phyloP scores from a whole-genome alignment of 2,329 filamentous ascomycete species.

The Clarireedia paspali region DNA sequence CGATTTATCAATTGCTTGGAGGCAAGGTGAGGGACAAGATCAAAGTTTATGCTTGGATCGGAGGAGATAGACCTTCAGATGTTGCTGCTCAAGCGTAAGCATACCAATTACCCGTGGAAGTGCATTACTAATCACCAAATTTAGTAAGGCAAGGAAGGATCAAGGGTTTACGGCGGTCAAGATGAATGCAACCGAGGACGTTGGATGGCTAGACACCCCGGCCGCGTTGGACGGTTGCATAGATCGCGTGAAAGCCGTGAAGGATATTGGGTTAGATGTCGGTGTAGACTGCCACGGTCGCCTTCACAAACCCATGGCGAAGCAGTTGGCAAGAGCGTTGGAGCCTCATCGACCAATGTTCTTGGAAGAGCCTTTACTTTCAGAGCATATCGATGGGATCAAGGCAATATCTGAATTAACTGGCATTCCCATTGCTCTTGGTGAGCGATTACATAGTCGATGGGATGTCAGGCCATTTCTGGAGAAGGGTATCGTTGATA shows the following conservation, averaged over 20 bases:
- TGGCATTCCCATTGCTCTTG: slow-evolving; percentile 60
- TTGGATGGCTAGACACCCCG: slow-evolving; percentile 71
- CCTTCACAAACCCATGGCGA: slow-evolving; percentile 73
- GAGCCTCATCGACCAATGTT: slow-evolving; percentile 66
- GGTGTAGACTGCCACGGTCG: slow-evolving; percentile 74
- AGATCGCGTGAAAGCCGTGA: slow-evolving; percentile 61
- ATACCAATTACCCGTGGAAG: not conserved
- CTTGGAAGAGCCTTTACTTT: slow-evolving; percentile 66
- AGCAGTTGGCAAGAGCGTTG: slow-evolving; percentile 60
- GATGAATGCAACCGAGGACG: slow-evolving; percentile 73
- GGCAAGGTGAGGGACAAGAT: slow-evolving; percentile 65
- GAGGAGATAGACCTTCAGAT: slow-evolving; percentile 62
- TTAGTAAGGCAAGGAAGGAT: slow-evolving; percentile 44
- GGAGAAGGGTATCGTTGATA: slow-evolving; percentile 59
- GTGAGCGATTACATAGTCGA: slow-evolving; percentile 62
- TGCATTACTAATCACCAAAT: not conserved
- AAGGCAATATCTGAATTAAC: slow-evolving; percentile 51
- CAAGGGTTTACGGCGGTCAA: slow-evolving; percentile 64
- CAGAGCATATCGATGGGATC: slow-evolving; percentile 53
- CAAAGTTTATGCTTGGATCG: slow-evolving; percentile 73
- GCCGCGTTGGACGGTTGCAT: slow-evolving; percentile 53
- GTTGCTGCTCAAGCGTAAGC: slow-evolving; percentile 54
- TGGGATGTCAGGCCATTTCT: slow-evolving; percentile 71
- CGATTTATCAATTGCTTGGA: slow-evolving; percentile 66
- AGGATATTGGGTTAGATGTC: slow-evolving; percentile 61